Conservation (phyloP, 441 rosid species). For the Mallotus repandus region DNA sequence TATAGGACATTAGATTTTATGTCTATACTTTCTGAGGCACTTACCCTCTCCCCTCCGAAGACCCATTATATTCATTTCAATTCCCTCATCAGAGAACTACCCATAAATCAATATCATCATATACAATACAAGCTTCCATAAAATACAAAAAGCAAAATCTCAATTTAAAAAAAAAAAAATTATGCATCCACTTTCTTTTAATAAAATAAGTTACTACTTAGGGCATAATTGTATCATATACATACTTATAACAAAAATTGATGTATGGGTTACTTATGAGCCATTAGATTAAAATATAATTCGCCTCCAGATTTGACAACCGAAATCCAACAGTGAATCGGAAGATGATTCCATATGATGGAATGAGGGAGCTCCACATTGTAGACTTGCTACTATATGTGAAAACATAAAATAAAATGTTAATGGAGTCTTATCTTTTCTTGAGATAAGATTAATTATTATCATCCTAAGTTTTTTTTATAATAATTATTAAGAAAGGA, state of each 20-base stretch:
- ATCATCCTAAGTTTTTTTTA: background rate
- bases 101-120: slow-evolving; percentile 25
- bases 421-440: slow-evolving; percentile 22
- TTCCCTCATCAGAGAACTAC: slow-evolving; percentile 6
- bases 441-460: slow-evolving; percentile 17
- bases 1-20: slow-evolving; percentile 21
- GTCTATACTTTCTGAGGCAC: slow-evolving; percentile 56
- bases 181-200: background rate
- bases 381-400: background rate
- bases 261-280: too few relatives aligned
- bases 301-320: too few relatives aligned
- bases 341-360: too few relatives aligned
- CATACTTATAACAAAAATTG: too few relatives aligned
- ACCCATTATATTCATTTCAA: background rate
- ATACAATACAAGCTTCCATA: slow-evolving; percentile 9
- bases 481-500: background rate
- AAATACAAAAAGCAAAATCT: slow-evolving; percentile 9
- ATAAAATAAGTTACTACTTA: background rate
- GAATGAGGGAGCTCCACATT: background rate
- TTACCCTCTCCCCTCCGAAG: slow-evolving; percentile 10
- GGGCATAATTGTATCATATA: too few relatives aligned
- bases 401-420: background rate
- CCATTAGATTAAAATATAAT: too few relatives aligned
- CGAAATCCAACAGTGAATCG: too few relatives aligned
- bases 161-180: too few relatives aligned